phyloP scores from a whole-genome alignment of 768 basidiomycete species.

The Krasilnikovozyma curviuscula region DNA sequence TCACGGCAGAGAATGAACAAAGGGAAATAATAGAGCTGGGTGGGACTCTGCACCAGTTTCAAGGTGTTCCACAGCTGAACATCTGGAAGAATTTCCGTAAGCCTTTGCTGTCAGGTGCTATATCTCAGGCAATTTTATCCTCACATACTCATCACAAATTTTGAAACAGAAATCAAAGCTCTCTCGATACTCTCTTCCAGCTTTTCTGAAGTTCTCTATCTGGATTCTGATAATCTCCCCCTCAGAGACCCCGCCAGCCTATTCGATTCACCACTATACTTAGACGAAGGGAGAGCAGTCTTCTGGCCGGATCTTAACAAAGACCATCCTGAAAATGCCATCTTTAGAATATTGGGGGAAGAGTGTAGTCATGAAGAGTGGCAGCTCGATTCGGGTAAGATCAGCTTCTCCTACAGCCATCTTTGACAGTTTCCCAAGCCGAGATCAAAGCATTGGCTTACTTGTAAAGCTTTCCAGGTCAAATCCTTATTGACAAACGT shows the following conservation, averaged over 20 bases:
- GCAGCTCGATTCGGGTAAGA: slow-evolving; percentile 27
- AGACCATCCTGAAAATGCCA: slow-evolving; percentile 29
- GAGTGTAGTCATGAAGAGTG: slow-evolving; percentile 24
- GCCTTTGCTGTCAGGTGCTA: neutral
- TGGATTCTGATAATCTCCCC: slow-evolving; percentile 30
- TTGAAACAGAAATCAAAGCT: slow-evolving; percentile 23
- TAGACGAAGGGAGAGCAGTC: slow-evolving; percentile 21
- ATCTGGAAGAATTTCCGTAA: slow-evolving; percentile 21
- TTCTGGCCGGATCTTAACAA: slow-evolving; percentile 33
- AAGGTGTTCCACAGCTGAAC: slow-evolving; percentile 1
- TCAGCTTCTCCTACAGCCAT: neutral
- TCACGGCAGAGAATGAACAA: slow-evolving; percentile 15
- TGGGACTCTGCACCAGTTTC: slow-evolving; percentile 18
- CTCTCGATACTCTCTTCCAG: slow-evolving; percentile 24
- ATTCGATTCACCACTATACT: slow-evolving; percentile 25
- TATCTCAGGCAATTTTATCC: neutral
- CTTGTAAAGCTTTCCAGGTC: slow-evolving; percentile 15
- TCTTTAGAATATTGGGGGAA: slow-evolving; percentile 28
- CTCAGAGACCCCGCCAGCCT: slow-evolving; percentile 27
- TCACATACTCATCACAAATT: neutral
- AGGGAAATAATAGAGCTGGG: slow-evolving; percentile 24
- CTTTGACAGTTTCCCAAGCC: neutral
- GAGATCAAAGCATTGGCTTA: slow-evolving; percentile 1
- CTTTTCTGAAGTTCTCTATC: slow-evolving; percentile 28
- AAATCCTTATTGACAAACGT: slow-evolving; percentile 30